Percentiles rank a stretch among this genome's conserved stretches.
phyloP scores from a whole-genome alignment of 768 basidiomycete genomes.

The Auriculariales sp. region DNA sequence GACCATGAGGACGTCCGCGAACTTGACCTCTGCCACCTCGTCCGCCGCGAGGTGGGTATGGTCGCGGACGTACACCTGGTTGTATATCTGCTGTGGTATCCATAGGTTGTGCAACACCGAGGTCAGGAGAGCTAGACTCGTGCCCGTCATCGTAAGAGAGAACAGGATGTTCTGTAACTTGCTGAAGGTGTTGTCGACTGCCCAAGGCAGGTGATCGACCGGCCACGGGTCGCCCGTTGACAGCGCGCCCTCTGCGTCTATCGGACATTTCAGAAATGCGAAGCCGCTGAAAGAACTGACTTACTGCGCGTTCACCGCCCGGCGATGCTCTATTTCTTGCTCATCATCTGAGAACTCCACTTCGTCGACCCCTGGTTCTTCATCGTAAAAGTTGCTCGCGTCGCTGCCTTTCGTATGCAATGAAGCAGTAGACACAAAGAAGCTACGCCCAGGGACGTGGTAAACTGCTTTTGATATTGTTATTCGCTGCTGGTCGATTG shows the following conservation, averaged over 20 bases:
- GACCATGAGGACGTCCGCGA: too few relatives aligned
- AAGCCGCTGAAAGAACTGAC: slow-evolving; percentile 8
- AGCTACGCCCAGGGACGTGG: slow-evolving; percentile 67
- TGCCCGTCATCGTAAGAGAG: background rate
- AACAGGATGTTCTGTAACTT: background rate
- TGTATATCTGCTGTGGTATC: background rate
- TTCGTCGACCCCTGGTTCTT: slow-evolving; percentile 83
- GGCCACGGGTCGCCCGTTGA: slow-evolving; percentile 10
- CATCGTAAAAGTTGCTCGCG: slow-evolving; percentile 88
- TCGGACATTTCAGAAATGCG: slow-evolving; percentile 2
- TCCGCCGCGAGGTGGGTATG: background rate
- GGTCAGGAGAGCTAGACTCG: slow-evolving; percentile 15
- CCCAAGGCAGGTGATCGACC: background rate
- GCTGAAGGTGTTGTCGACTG: background rate
- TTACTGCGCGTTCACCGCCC: slow-evolving; percentile 44
- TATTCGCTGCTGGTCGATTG: slow-evolving; percentile 43
- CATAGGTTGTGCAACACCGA: slow-evolving; percentile 20
- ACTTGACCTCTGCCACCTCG: slow-evolving; percentile 14
- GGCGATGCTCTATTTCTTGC: slow-evolving; percentile 61
- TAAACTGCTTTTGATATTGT: slow-evolving; percentile 51
- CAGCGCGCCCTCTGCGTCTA: slow-evolving; percentile 5
- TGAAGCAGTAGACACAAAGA: slow-evolving; percentile 68
- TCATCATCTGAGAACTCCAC: slow-evolving; percentile 95
- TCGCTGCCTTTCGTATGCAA: slow-evolving; percentile 77
- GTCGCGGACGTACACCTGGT: background rate